phyloP scores from a whole-genome alignment of 768 basidiomycete genomes.

The Leucocoprinus sp. region DNA sequence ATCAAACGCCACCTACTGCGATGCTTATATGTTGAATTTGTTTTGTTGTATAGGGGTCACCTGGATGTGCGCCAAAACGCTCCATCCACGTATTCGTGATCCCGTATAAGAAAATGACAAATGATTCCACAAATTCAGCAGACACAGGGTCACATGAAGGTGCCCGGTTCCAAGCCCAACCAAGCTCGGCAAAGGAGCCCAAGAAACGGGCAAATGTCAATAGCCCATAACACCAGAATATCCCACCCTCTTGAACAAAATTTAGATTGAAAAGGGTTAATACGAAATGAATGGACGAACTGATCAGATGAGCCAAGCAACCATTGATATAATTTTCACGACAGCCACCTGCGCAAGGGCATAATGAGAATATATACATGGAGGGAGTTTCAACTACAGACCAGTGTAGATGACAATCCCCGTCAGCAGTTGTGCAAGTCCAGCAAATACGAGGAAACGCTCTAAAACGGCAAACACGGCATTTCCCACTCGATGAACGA shows the following conservation, averaged over 20 bases:
- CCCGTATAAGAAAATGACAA: slow-evolving; percentile 83
- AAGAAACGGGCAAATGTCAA: slow-evolving; percentile 91
- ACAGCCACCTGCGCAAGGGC: slow-evolving; percentile 54
- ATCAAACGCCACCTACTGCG: slow-evolving; percentile 42
- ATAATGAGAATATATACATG: slow-evolving; percentile 9
- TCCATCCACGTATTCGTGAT: slow-evolving; percentile 96
- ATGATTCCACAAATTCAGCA: slow-evolving; percentile 73
- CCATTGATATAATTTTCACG: slow-evolving; percentile 70
- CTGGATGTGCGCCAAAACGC: slow-evolving; percentile 74
- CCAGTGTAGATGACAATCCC: slow-evolving; percentile 80
- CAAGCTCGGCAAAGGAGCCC: slow-evolving; percentile 75
- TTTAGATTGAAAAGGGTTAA: slow-evolving; percentile 1
- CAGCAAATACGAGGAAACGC: slow-evolving; percentile 61
- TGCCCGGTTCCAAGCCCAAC: slow-evolving; percentile 92
- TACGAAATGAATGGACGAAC: slow-evolving; percentile 34
- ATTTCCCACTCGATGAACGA: slow-evolving; percentile 36
- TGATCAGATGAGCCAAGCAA: slow-evolving; percentile 88
- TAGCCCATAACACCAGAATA: slow-evolving; percentile 91
- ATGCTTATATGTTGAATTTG: slow-evolving; percentile 93
- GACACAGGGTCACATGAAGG: slow-evolving; percentile 43
- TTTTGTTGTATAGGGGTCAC: slow-evolving; percentile 83
- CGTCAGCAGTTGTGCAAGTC: slow-evolving; percentile 51
- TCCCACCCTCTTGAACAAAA: slow-evolving; percentile 62
- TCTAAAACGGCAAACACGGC: slow-evolving; percentile 48
- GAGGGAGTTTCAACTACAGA: slow-evolving; percentile 13